phyloP scores from a whole-genome alignment of 1,284 basidiomycete genomes.

The Waitea zeae region DNA sequence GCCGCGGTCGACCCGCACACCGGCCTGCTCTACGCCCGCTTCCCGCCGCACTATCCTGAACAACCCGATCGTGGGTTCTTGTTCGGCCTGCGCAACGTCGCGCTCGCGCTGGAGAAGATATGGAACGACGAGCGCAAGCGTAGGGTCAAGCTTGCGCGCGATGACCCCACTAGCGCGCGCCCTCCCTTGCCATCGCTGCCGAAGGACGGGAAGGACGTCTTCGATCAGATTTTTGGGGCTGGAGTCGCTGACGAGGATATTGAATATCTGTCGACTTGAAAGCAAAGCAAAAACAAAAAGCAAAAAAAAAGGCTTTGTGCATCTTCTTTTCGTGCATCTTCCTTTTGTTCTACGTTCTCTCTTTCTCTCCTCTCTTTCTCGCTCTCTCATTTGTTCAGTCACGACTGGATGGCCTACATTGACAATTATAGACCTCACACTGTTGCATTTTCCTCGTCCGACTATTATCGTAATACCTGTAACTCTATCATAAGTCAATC shows the following conservation, averaged over 20 bases:
- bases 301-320: no score
- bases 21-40: constrained; percentile 70
- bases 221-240: constrained; percentile 52
- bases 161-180: constrained; percentile 27
- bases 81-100: constrained; percentile 76
- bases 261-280: constrained; percentile 59
- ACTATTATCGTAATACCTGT: no score
- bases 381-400: no score
- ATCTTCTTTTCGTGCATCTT: no score
- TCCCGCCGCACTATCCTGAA: constrained; percentile 81
- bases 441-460: no score
- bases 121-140: constrained; percentile 72
- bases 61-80: constrained; percentile 91
- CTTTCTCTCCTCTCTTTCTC: no score
- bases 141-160: constrained; percentile 44
- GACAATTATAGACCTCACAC: no score
- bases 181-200: constrained; percentile 43
- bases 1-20: constrained; percentile 64
- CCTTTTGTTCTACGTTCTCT: no score
- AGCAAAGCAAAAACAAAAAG: no score
- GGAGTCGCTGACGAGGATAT: constrained; percentile 42
- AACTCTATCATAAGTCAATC: no score
- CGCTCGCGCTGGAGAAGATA: constrained; percentile 57
- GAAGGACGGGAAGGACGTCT: constrained; percentile 58
- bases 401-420: no score